A percentile compares a stretch with the other conserved stretches of the same genome.
Evolutionary conservation across 768 basidiomycete genomes (phyloP).

Genomic region (Hypsizygus marmoreus): DNA sequence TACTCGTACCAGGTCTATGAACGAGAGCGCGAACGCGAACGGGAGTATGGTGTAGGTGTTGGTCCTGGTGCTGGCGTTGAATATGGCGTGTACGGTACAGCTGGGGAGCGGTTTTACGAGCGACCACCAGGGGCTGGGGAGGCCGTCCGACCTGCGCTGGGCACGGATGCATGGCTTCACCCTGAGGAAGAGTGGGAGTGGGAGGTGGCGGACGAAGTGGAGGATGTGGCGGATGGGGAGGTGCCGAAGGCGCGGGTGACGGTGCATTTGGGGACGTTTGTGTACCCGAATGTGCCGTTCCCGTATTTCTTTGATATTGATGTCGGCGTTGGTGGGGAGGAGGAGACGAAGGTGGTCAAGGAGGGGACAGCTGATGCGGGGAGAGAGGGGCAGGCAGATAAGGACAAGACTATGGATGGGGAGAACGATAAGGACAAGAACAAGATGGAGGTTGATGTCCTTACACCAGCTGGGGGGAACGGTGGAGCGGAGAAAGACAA

Average conservation of each 20-base stretch:
- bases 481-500: slow-evolving; percentile 16
- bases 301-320: slow-evolving; percentile 52
- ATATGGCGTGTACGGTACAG: too few relatives aligned
- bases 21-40: too few relatives aligned
- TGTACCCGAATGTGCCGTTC: slow-evolving; percentile 60
- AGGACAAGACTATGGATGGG: slow-evolving; percentile 10
- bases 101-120: too few relatives aligned
- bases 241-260: slow-evolving; percentile 27
- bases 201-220: slow-evolving; percentile 1
- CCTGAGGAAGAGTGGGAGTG: neutral
- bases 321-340: slow-evolving; percentile 13
- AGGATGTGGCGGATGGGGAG: slow-evolving; percentile 19
- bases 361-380: slow-evolving; percentile 18
- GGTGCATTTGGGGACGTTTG: slow-evolving; percentile 56
- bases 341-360: neutral
- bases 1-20: too few relatives aligned
- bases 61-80: too few relatives aligned
- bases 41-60: too few relatives aligned
- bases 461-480: slow-evolving; percentile 8
- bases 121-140: too few relatives aligned
- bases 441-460: slow-evolving; percentile 13
- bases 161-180: too few relatives aligned
- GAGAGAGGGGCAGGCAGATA: slow-evolving; percentile 13
- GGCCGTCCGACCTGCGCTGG: too few relatives aligned
- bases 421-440: slow-evolving; percentile 19